Evolutionary conservation across 169 alveolate genomes (phyloP).

Genomic region (Plasmodium adleri): DNA sequence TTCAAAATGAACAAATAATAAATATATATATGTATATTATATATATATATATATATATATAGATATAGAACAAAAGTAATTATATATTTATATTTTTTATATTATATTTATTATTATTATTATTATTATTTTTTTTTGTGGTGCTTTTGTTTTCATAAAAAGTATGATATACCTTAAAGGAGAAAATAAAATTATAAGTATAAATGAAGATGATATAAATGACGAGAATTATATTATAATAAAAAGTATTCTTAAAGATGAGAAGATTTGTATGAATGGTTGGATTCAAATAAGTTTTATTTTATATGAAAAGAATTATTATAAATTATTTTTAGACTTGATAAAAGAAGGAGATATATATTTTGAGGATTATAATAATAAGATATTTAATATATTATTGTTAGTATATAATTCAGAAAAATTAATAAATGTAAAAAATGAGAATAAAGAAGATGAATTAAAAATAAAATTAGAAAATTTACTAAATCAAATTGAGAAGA

Average conservation of each 20-base stretch:
- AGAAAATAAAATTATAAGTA: slow-evolving; percentile 7
- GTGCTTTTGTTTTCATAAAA: too few relatives aligned
- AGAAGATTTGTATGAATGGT: slow-evolving; percentile 25
- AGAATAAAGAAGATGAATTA: slow-evolving; percentile 62
- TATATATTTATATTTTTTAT: too few relatives aligned
- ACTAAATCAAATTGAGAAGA: slow-evolving; percentile 56
- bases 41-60: too few relatives aligned
- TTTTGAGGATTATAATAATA: slow-evolving; percentile 13
- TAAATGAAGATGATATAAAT: slow-evolving; percentile 58
- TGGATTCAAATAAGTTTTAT: slow-evolving; percentile 50
- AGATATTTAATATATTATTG: slow-evolving; percentile 25
- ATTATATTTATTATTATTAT: too few relatives aligned
- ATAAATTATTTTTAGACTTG: slow-evolving; percentile 50
- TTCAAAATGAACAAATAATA: too few relatives aligned
- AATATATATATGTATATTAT: too few relatives aligned
- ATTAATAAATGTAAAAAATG: slow-evolving; percentile 35
- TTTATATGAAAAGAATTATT: slow-evolving; percentile 38
- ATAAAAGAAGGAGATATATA: slow-evolving; percentile 53
- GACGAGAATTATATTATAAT: slow-evolving; percentile 51
- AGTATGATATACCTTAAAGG: slow-evolving; percentile 52
- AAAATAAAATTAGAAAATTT: slow-evolving; percentile 69
- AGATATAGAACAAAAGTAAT: too few relatives aligned
- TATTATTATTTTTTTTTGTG: too few relatives aligned
- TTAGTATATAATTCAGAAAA: slow-evolving; percentile 50
- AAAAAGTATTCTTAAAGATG: slow-evolving; percentile 35